Evolutionary conservation across 1,284 basidiomycete genomes (phyloP), one percentile per base, ranked within the genome.

Genomic region (Taiwanofungus camphoratus): DNA sequence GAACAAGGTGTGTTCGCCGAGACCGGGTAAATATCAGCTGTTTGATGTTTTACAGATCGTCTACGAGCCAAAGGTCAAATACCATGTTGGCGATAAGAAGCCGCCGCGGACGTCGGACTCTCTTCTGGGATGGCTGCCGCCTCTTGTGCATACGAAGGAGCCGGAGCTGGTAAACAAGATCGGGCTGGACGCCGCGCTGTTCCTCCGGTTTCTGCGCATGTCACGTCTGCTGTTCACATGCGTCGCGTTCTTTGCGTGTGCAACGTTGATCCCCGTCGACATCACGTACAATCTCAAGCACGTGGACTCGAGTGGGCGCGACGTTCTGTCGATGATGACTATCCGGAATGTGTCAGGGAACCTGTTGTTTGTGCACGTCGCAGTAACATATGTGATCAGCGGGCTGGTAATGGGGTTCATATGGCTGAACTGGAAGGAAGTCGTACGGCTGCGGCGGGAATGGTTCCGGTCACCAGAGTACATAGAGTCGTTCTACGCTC

Each of bases 101-200:
- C 89, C 88, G 11, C 91, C 90, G 11, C 74, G 77, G 31, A 86
- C 93, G 59, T 85, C 84, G 44, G 82, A 88, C 61, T 83, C 87
- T 2, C 66, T 92, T 44, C 79, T 90, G 37, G 87, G 88, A 42
- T 95, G 94, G 95, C 69, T 98, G 1, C 82, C 83, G 18, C 94
- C 95, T 2, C 76, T 98, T 16, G 58, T 92, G 39, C 77, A 81
- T 49, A 84, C 87, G 22, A 86, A 87, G 55, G 95, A 99, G 64
- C 79, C 85, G 21, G 85, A 92, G 53, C 78, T 98, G 34, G 72
- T 98, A 23, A 81, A 89, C 53, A 92, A 94, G 61, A 77, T 97
- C 56, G 95, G 91, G 13, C 79, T 97, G 16, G 96, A 99, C 61
- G 95, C 94, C 0, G 86, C 92, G 39, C 78, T 88, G 11, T 99